Conservation (phyloP, 2,329 filamentous ascomycete genomes). For the Monosporascus sp. region DNA sequence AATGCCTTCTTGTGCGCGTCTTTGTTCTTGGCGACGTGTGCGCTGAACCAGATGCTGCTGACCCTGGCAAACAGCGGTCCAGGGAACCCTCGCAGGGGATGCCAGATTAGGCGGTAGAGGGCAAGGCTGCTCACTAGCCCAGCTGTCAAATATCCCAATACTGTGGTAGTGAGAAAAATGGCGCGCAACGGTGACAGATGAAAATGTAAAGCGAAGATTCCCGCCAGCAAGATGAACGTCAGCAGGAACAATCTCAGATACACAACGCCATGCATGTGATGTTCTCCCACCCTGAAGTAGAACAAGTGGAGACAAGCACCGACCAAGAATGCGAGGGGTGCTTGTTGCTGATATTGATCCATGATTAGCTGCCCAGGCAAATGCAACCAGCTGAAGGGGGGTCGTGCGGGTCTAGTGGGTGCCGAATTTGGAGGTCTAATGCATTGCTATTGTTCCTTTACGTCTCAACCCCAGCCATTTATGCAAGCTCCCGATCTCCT, state of each 20-base stretch:
- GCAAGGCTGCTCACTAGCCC: too few species aligned
- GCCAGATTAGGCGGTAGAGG: slow-evolving; percentile 7
- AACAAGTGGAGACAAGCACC: slow-evolving; percentile 1
- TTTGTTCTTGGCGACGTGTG: neutral
- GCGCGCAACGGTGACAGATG: neutral
- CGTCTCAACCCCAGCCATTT: too few species aligned
- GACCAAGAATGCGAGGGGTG: too few species aligned
- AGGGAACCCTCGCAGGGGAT: slow-evolving; percentile 6
- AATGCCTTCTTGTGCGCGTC: slow-evolving; percentile 4
- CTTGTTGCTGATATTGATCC: too few species aligned
- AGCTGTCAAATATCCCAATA: too few species aligned
- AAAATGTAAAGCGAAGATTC: neutral
- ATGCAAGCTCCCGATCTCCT: too few species aligned
- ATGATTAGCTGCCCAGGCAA: too few species aligned
- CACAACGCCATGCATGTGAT: slow-evolving; percentile 7
- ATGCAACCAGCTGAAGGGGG: too few species aligned
- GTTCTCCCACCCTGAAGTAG: slow-evolving; percentile 8
- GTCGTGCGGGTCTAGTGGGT: too few species aligned
- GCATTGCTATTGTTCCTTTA: too few species aligned
- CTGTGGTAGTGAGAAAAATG: slow-evolving; percentile 5
- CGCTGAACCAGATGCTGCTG: slow-evolving; percentile 6
- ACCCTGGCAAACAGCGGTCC: slow-evolving; percentile 7
- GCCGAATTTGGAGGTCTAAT: too few species aligned
- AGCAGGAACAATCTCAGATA: neutral
- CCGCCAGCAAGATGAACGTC: neutral